Percentiles rank a stretch among this genome's conserved stretches.
Conservation (phyloP, 768 basidiomycete species). For the Calocybe indica region DNA sequence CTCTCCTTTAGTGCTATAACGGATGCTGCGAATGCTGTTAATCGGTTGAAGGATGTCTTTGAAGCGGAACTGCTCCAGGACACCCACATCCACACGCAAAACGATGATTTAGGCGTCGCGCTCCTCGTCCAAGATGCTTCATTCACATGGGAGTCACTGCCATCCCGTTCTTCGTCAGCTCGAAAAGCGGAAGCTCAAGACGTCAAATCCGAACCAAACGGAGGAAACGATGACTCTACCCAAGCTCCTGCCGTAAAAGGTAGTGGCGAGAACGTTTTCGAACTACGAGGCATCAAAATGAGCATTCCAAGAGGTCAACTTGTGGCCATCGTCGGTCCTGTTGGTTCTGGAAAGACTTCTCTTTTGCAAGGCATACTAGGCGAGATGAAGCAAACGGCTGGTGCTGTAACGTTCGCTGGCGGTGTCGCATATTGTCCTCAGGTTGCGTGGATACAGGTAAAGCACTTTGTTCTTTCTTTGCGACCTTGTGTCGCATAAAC, state of each 20-base stretch:
- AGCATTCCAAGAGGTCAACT: slow-evolving; percentile 71
- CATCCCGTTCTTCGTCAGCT: slow-evolving; percentile 32
- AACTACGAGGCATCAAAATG: slow-evolving; percentile 58
- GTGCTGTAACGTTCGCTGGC: slow-evolving; percentile 68
- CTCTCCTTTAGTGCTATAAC: slow-evolving; percentile 68
- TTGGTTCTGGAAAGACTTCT: slow-evolving; percentile 68
- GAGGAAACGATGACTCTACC: too few species aligned
- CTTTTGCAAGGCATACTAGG: slow-evolving; percentile 72
- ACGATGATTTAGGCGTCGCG: slow-evolving; percentile 54
- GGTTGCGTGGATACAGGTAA: slow-evolving; percentile 89
- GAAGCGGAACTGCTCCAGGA: slow-evolving; percentile 73
- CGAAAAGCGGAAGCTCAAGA: slow-evolving; percentile 15
- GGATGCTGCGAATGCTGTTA: slow-evolving; percentile 78
- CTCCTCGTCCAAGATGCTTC: slow-evolving; percentile 61
- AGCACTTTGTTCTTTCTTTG: slow-evolving; percentile 14
- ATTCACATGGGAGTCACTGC: slow-evolving; percentile 85
- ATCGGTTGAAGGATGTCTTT: slow-evolving; percentile 75
- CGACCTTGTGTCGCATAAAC: slow-evolving; percentile 4
- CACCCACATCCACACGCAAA: slow-evolving; percentile 44
- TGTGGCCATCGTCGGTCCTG: slow-evolving; percentile 80
- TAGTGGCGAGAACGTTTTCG: slow-evolving; percentile 40
- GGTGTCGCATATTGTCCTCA: slow-evolving; percentile 81
- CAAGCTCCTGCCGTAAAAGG: too few species aligned
- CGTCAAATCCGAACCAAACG: slow-evolving; percentile 16
- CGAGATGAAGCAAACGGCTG: slow-evolving; percentile 73